These are phyloP conservation scores for Penicillium simplicissimum DNA, from an alignment of 495 filamentous ascomycete species.

Conservation along the genomic window DNA sequence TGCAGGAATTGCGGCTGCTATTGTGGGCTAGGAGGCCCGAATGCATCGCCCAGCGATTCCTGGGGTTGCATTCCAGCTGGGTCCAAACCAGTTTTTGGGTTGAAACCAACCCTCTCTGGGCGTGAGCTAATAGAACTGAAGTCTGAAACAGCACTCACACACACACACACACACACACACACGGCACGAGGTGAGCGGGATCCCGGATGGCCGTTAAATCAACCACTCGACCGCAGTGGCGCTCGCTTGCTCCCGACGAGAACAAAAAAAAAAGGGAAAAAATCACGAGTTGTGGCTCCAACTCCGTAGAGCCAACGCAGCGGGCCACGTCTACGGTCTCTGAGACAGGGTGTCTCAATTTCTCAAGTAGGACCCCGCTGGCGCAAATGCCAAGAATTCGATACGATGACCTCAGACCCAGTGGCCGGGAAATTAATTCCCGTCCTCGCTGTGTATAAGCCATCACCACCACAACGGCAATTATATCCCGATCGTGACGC, in stretches of 20 bases:
- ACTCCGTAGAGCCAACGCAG: neutral
- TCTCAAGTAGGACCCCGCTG: neutral
- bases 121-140: neutral
- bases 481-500: slow-evolving; percentile 11
- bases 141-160: neutral
- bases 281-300: neutral
- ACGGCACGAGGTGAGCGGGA: slow-evolving; percentile 20
- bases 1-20: slow-evolving; percentile 15
- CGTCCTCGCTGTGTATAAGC: neutral
- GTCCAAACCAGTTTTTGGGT: neutral
- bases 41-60: neutral
- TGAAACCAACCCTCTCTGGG: neutral
- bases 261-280: neutral
- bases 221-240: slow-evolving; percentile 15
- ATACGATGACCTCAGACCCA: neutral
- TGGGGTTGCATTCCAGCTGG: neutral
- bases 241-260: slow-evolving; percentile 1
- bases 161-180: slow-evolving; percentile 9
- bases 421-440: neutral
- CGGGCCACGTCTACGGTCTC: neutral
- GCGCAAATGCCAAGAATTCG: neutral
- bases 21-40: neutral
- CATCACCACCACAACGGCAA: slow-evolving; percentile 1
- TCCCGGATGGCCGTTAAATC: slow-evolving; percentile 8
- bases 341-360: neutral